phyloP scores from a whole-genome alignment of 2,329 filamentous ascomycete species.

The Plectosphaerella plurivora region DNA sequence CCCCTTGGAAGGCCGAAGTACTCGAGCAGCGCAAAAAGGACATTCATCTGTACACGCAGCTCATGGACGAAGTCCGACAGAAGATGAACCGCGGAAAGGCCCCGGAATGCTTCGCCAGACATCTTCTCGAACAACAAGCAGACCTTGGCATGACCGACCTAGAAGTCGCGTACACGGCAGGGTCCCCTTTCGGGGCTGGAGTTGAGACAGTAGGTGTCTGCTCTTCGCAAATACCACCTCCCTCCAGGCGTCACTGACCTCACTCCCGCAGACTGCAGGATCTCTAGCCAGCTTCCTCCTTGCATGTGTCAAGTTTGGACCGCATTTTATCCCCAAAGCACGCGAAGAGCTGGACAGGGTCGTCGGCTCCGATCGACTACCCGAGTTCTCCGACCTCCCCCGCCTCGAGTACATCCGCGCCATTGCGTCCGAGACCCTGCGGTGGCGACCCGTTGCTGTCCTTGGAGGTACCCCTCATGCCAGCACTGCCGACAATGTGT shows the following conservation, averaged over 20 bases:
- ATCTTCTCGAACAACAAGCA: slow-evolving; percentile 34
- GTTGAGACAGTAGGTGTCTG: slow-evolving; percentile 31
- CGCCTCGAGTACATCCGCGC: slow-evolving; percentile 28
- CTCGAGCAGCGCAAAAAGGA: slow-evolving; percentile 24
- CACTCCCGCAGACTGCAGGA: slow-evolving; percentile 39
- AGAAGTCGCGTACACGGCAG: slow-evolving; percentile 38
- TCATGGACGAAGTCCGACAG: slow-evolving; percentile 34
- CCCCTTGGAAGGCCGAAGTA: slow-evolving; percentile 34
- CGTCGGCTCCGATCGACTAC: slow-evolving; percentile 28
- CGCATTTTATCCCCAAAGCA: slow-evolving; percentile 38
- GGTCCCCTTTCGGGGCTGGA: slow-evolving; percentile 38
- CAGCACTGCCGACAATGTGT: slow-evolving; percentile 34
- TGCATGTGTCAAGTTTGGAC: slow-evolving; percentile 46
- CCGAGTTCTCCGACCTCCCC: slow-evolving; percentile 29
- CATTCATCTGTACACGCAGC: slow-evolving; percentile 29
- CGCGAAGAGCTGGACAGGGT: slow-evolving; percentile 34
- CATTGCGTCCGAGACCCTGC: slow-evolving; percentile 31
- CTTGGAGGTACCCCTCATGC: slow-evolving; percentile 40
- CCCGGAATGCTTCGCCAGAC: slow-evolving; percentile 35
- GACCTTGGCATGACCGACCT: slow-evolving; percentile 34
- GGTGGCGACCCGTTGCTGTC: slow-evolving; percentile 38
- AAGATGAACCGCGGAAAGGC: slow-evolving; percentile 24
- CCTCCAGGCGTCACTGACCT: neutral
- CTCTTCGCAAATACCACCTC: neutral
- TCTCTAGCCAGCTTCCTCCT: slow-evolving; percentile 46